Base-by-base conservation (phyloP, 2,329 filamentous ascomycete species). In the Aspergillus novofumigatus region DNA sequence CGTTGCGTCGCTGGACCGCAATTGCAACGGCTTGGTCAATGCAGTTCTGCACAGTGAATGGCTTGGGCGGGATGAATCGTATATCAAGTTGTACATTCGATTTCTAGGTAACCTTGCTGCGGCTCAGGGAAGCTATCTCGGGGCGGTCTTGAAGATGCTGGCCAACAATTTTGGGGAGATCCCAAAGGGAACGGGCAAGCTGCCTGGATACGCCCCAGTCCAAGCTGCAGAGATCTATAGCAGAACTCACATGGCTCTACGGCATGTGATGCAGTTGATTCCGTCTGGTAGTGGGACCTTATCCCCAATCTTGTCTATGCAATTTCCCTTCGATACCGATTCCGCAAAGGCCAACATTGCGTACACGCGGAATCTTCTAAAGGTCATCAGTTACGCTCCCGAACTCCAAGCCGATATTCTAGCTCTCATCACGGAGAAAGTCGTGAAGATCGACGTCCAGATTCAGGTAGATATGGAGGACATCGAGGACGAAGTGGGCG, bases 391-490 rank as follows among this genome's bases (percentile, higher is more conserved):
- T 51, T 96, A 96, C 69, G 85, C 89, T 1, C 87, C 91, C 0
- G 87, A 90, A 58, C 77, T 97, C 38, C 87, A 88, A 59, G 85
- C 88, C 7, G 90, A 95, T 59, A 86, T 97, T 25, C 82, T 96
- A 61, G 87, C 91, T 55, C 78, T 96, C 11, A 88, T 97, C 50
- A 88, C 92, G 45, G 89, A 93, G 65, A 87, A 90, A 60, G 81
- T 97, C 7, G 91, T 97, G 67, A 94, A 94, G 75, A 90, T 97
- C 57, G 94, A 99, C 70, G 91, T 96, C 1, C 90, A 97, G 70
- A 94, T 97, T 73, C 93, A 97, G 74, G 84, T 92, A 51, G 92
- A 97, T 67, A 79, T 97, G 67, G 92, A 97, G 61, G 92, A 97
- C 65, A 78, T 96, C 59, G 93, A 97, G 60, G 93, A 97, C 61